phyloP scores from a whole-genome alignment of 176 grass and related monocot genomes.

The Triticum timopheevii region DNA sequence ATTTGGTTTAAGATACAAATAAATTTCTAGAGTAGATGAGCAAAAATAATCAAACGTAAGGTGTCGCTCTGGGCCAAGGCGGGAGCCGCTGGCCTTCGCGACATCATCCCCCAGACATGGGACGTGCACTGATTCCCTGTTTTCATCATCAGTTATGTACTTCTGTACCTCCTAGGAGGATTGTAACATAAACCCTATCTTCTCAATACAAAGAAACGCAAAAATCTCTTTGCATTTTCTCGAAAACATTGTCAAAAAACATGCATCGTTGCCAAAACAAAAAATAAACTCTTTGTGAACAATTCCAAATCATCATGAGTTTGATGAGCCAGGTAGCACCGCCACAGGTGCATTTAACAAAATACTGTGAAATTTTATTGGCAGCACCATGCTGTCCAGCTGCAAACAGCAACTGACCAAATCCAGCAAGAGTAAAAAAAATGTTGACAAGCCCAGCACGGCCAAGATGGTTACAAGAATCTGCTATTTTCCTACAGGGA shows the following conservation, averaged over 20 bases:
- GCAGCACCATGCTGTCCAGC: neutral
- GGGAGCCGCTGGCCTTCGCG: too few species aligned
- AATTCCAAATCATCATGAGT: slow-evolving; percentile 19
- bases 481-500: slow-evolving; percentile 3
- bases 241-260: neutral
- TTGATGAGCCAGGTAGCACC: neutral
- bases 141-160: too few species aligned
- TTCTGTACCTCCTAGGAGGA: too few species aligned
- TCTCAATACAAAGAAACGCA: too few species aligned
- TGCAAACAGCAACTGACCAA: neutral
- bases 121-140: too few species aligned
- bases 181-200: too few species aligned
- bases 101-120: too few species aligned
- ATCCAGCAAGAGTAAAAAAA: neutral
- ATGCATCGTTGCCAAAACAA: neutral
- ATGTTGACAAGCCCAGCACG: neutral
- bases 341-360: neutral
- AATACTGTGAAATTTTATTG: neutral
- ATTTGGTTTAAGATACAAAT: neutral
- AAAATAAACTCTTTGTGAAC: neutral
- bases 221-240: too few species aligned
- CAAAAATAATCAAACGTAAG: neutral
- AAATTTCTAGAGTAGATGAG: neutral
- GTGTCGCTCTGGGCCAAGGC: too few species aligned
- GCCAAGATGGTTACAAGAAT: neutral